Percentiles rank a stretch among this genome's conserved stretches.
phyloP scores from a whole-genome alignment of 2,329 filamentous ascomycete species.

The Lasiodiplodia citricola region DNA sequence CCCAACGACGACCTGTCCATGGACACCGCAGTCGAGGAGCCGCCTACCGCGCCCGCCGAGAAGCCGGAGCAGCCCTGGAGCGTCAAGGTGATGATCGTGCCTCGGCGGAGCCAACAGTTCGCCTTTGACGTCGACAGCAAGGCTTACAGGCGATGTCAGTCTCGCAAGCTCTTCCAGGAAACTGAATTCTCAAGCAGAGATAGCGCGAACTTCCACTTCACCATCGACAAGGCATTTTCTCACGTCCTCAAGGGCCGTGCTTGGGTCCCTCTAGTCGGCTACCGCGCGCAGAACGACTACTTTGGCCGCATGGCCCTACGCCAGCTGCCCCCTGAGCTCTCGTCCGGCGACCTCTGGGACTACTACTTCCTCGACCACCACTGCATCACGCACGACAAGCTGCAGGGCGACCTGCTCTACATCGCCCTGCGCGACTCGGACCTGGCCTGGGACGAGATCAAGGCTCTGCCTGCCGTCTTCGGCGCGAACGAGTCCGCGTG shows the following conservation, averaged over 20 bases:
- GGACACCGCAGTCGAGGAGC: conserved; percentile 31
- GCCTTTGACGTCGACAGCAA: conserved; percentile 46
- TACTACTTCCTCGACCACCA: conserved; percentile 48
- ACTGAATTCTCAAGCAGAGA: conserved; percentile 45
- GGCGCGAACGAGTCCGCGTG: conserved; percentile 45
- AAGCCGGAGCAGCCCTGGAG: conserved; percentile 44
- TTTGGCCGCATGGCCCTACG: conserved; percentile 47
- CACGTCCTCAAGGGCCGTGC: conserved; percentile 43
- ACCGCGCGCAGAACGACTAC: conserved; percentile 45
- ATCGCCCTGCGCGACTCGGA: conserved; percentile 47
- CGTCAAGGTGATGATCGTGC: conserved; percentile 46
- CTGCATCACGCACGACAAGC: conserved; percentile 49
- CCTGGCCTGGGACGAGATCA: conserved; percentile 47
- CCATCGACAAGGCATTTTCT: conserved; percentile 44
- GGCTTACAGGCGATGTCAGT: conserved; percentile 45
- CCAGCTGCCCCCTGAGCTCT: conserved; percentile 40
- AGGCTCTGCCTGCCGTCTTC: conserved; percentile 40
- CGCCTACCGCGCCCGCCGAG: conserved; percentile 34
- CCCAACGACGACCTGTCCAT: conserved; percentile 23
- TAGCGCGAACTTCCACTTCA: conserved; percentile 43
- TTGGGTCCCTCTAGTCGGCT: conserved; percentile 48
- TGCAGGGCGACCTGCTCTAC: conserved; percentile 48
- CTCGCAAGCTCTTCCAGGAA: conserved; percentile 46
- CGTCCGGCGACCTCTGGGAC: conserved; percentile 45
- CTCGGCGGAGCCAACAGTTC: conserved; percentile 42